Base-by-base conservation (phyloP, 768 basidiomycete genomes). In the Boletus rex-veris region DNA sequence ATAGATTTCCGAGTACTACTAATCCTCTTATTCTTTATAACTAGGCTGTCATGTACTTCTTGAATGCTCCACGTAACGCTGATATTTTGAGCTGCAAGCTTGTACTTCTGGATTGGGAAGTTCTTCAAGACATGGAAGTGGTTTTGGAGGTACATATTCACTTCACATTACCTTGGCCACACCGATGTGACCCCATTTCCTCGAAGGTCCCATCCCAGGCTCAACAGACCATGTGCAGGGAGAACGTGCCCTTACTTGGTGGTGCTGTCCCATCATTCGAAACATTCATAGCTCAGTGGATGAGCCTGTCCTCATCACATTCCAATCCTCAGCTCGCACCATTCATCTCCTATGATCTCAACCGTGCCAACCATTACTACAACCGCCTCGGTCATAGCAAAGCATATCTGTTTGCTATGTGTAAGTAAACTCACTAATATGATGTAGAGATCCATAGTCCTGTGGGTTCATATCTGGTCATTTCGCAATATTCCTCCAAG, bases 41-140 rank as follows among this genome's bases (percentile, higher is more conserved):
- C 6, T 18, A 58, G 57, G 49, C 18, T 3, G 3, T 58, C 9
- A 9, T 2, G 4, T 16, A 30, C 10, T 58, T 58, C 26, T 26
- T 55, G 5, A 24, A 39, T 31, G 9, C 40, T 19, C 48, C 39
- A 6, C 1, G 21, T 12, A 48, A 58, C 15, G 9, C 4, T n/a
- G 39, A 33, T 12, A 51, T 58, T 11, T 18, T 33, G 5, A 5
- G 38, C 9, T 14, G 15, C 18, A 28, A 24, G 16, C n/a, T 58
- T 10, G 31, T 18, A 19, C n/a, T 14, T 6, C 3, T 44, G 10
- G 43, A 58, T 7, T 58, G 53, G 54, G 24, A 45, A 10, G 43
- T 51, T 10, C 16, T 58, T 5, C 49, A 58, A n/a, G 54, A 55
- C 36, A 18, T 55, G 24, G 57, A 58, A 31, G 40, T 58, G 3